Conservation (phyloP, 2,329 filamentous ascomycete genomes). For the Arthrobotrys entomopaga region DNA sequence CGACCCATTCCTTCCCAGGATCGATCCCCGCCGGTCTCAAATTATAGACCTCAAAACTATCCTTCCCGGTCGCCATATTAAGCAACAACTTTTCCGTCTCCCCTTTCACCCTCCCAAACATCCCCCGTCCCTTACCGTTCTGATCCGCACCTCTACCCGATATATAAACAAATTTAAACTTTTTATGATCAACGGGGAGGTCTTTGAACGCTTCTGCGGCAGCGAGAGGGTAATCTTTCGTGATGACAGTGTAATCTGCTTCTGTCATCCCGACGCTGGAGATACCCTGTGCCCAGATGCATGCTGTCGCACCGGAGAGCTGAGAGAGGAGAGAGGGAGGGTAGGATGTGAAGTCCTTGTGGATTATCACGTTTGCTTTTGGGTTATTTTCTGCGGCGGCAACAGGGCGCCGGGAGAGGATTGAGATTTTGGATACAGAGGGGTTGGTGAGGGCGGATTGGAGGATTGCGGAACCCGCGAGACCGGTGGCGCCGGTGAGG, state of each 20-base stretch:
- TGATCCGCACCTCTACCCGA: constrained; percentile 69
- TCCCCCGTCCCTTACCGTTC: constrained; percentile 66
- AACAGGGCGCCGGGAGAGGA: constrained; percentile 74
- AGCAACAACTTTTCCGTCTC: constrained; percentile 71
- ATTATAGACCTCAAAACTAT: constrained; percentile 68
- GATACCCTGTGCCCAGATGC: constrained; percentile 73
- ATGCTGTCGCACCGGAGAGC: constrained; percentile 73
- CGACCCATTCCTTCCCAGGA: constrained; percentile 56
- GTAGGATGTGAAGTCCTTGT: constrained; percentile 74
- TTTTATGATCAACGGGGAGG: constrained; percentile 63
- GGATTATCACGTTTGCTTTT: constrained; percentile 73
- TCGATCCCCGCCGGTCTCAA: constrained; percentile 73
- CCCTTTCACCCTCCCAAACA: constrained; percentile 74
- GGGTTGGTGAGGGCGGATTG: constrained; percentile 70
- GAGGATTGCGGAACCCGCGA: constrained; percentile 71
- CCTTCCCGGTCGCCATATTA: constrained; percentile 64
- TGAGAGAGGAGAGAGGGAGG: constrained; percentile 68
- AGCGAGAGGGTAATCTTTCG: constrained; percentile 72
- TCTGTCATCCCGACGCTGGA: constrained; percentile 59
- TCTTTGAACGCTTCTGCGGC: constrained; percentile 71
- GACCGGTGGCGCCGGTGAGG: constrained; percentile 74
- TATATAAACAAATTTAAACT: constrained; percentile 77
- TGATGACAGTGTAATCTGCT: constrained; percentile 73
- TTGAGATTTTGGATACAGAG: constrained; percentile 71
- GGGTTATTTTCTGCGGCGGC: constrained; percentile 71